Evolutionary conservation across 23 red algal genomes (phyloP).

Genomic region (Gracilaria gracilis): DNA sequence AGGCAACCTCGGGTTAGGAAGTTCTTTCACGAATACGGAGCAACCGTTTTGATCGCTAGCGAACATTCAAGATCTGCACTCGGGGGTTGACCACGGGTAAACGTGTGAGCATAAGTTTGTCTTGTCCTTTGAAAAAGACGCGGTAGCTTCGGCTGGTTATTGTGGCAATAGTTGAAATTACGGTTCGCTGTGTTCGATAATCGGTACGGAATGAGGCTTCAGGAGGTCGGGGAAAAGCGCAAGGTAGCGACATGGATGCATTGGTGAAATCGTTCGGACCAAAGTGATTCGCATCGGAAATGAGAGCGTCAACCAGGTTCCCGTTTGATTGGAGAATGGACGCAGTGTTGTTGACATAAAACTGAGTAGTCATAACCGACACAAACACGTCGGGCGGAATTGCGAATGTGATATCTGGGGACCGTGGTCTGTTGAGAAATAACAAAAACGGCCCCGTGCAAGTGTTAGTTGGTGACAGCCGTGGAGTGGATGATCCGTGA

Average conservation of each 20-base stretch:
- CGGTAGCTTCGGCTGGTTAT: neutral
- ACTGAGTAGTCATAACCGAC: neutral
- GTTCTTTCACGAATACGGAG: too few relatives aligned
- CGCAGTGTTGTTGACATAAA: neutral
- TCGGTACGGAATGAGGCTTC: conserved; percentile 21
- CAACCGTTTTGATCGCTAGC: neutral
- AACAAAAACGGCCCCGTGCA: neutral
- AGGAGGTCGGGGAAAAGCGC: neutral
- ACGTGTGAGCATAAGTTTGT: neutral
- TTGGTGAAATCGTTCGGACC: conserved; percentile 26
- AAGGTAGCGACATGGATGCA: neutral
- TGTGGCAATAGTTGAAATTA: neutral
- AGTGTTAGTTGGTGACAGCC: neutral
- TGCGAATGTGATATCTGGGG: neutral
- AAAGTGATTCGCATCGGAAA: conserved; percentile 16
- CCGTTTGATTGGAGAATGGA: neutral
- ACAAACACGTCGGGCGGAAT: conserved; percentile 5
- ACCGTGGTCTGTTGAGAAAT: neutral
- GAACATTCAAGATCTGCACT: neutral
- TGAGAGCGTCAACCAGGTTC: neutral
- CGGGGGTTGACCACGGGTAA: neutral
- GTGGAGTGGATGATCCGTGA: neutral
- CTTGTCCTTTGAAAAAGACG: neutral
- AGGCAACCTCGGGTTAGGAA: too few relatives aligned
- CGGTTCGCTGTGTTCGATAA: conserved; percentile 10